Conservation (phyloP, 495 filamentous ascomycete species). For the Xylaria bambusicola region DNA sequence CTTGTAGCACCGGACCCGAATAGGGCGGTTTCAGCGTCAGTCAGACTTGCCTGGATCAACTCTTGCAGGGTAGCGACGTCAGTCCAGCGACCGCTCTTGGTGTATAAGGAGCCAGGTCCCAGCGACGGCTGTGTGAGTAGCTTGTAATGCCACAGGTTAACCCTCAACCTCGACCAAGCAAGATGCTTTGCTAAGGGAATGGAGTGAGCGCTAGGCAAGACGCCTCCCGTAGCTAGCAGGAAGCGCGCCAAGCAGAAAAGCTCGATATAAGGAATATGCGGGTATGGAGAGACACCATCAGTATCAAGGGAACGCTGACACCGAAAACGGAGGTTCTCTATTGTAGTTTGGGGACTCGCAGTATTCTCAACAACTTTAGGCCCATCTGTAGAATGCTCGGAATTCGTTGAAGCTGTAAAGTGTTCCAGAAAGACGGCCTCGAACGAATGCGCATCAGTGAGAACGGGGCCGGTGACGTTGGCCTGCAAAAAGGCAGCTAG, state of each 20-base stretch:
- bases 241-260: conserved; percentile 75
- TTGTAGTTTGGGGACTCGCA: too few relatives aligned
- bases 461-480: conserved; percentile 87
- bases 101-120: conserved; percentile 51
- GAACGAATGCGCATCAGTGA: conserved; percentile 45
- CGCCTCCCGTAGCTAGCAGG: conserved; percentile 55
- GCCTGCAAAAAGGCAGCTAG: conserved; percentile 85
- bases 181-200: conserved; percentile 14
- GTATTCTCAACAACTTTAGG: conserved; percentile 9
- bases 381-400: too few relatives aligned
- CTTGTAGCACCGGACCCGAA: conserved; percentile 47
- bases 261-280: conserved; percentile 78
- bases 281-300: conserved; percentile 86
- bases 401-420: conserved; percentile 13
- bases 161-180: conserved; percentile 62
- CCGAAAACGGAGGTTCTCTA: conserved; percentile 33
- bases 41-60: conserved; percentile 41
- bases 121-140: conserved; percentile 74
- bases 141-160: conserved; percentile 85
- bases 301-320: conserved; percentile 68
- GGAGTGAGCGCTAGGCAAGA: conserved; percentile 22
- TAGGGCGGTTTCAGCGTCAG: conserved; percentile 25
- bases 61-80: conserved; percentile 52
- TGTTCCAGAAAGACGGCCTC: conserved; percentile 32
- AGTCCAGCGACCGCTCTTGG: conserved; percentile 47